Conservation (phyloP, 2,329 filamentous ascomycete species). For the Diaporthe batatas region DNA sequence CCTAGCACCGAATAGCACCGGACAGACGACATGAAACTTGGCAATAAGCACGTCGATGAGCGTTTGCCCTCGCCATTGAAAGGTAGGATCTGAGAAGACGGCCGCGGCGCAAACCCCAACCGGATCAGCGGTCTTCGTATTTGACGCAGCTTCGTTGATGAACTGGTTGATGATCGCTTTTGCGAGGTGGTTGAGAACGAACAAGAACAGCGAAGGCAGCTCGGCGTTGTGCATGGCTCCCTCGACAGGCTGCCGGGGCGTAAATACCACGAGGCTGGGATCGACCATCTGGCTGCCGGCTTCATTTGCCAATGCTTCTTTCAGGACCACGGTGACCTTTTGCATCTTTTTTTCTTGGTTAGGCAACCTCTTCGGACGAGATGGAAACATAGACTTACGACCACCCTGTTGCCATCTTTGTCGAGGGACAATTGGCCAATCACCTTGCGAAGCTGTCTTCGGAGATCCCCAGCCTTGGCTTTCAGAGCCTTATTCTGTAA, state of each 20-base stretch:
- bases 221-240: conserved; percentile 60
- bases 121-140: conserved; percentile 75
- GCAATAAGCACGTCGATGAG: conserved; percentile 84
- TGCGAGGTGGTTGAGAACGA: conserved; percentile 78
- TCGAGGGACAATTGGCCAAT: conserved; percentile 75
- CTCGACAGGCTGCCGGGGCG: conserved; percentile 55
- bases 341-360: conserved; percentile 52
- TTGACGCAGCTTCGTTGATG: conserved; percentile 70
- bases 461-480: conserved; percentile 76
- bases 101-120: conserved; percentile 78
- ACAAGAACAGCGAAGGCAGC: conserved; percentile 74
- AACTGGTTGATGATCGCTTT: conserved; percentile 78
- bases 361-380: conserved; percentile 39
- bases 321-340: conserved; percentile 65
- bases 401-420: conserved; percentile 63
- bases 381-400: conserved; percentile 2
- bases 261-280: conserved; percentile 64
- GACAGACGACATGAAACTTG: conserved; percentile 85
- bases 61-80: conserved; percentile 73
- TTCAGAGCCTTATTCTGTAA: conserved; percentile 72
- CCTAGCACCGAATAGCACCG: conserved; percentile 86
- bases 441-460: conserved; percentile 77
- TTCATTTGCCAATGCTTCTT: conserved; percentile 62
- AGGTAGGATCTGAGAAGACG: conserved; percentile 75
- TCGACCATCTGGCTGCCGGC: conserved; percentile 64